phyloP scores from a whole-genome alignment of 179 eudicot species.

The Dionaea muscipula region DNA sequence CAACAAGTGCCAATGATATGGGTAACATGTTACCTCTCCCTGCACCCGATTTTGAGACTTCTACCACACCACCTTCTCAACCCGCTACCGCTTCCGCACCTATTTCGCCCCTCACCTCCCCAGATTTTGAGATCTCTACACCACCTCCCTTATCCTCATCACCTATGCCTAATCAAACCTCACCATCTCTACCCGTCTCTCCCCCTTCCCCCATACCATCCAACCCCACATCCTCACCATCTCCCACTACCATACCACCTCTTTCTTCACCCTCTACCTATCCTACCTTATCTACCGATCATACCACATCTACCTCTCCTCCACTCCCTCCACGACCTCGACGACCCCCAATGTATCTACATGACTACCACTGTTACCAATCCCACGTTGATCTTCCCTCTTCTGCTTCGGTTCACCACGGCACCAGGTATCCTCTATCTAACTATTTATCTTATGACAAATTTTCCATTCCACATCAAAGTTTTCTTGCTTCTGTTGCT shows the following conservation, averaged over 20 bases:
- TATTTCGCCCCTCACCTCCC: too few species aligned
- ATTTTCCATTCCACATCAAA: not conserved
- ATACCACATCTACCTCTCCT: not conserved
- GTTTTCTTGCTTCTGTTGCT: not conserved
- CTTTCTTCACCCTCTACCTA: not conserved
- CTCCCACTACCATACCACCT: not conserved
- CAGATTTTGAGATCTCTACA: too few species aligned
- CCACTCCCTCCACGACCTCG: not conserved
- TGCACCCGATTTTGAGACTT: not conserved
- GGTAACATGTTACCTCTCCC: not conserved
- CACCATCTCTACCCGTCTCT: too few species aligned
- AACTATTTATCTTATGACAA: not conserved
- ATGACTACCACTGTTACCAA: conserved; percentile 1
- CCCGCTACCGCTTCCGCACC: too few species aligned
- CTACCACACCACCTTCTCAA: too few species aligned
- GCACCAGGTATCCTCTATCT: not conserved
- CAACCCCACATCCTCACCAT: too few species aligned
- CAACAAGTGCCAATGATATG: not conserved
- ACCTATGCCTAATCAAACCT: too few species aligned
- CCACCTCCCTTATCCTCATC: not conserved
- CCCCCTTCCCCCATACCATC: too few species aligned
- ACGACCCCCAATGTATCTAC: not conserved
- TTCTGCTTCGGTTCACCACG: not conserved
- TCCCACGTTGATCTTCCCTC: not conserved
- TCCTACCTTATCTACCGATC: not conserved